Conservation (phyloP, 2,329 filamentous ascomycete genomes). For the Pseudogymnoascus sp. region DNA sequence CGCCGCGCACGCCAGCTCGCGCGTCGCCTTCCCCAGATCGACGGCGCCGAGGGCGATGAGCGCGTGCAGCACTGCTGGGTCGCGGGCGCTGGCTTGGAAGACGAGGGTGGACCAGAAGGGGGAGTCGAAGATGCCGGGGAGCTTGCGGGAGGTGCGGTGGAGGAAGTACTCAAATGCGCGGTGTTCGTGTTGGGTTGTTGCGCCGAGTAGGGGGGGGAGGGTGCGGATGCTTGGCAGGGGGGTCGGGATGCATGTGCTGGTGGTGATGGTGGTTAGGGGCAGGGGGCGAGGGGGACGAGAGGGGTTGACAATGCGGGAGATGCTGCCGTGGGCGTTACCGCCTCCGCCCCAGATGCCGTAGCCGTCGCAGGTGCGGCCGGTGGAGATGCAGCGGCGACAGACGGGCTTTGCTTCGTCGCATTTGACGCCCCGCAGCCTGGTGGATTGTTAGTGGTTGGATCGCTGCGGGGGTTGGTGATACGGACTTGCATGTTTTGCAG, state of each 20-base stretch:
- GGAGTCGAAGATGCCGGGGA: conserved; percentile 32
- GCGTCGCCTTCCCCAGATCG: conserved; percentile 24
- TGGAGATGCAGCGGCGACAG: conserved; percentile 42
- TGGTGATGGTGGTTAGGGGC: conserved; percentile 20
- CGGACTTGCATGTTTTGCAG: conserved; percentile 36
- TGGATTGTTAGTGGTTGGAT: conserved; percentile 21
- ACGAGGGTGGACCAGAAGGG: conserved; percentile 34
- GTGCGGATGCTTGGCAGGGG: conserved; percentile 32
- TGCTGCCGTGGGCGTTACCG: conserved; percentile 6
- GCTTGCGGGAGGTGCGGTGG: conserved; percentile 37
- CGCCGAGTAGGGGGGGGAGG: conserved; percentile 26
- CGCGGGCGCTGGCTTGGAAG: conserved; percentile 32
- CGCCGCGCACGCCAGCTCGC: conserved; percentile 22
- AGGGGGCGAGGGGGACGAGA: conserved; percentile 12
- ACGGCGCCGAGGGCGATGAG: conserved; percentile 34
- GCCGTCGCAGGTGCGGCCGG: conserved; percentile 36
- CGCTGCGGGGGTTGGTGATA: conserved; percentile 13
- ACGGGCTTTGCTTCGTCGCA: conserved; percentile 48
- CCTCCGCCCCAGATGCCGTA: conserved; percentile 32
- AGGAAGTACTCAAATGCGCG: conserved; percentile 40
- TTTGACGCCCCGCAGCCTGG: conserved; percentile 47
- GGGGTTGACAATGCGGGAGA: conserved; percentile 9
- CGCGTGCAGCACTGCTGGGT: conserved; percentile 33
- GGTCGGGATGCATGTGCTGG: conserved; percentile 31
- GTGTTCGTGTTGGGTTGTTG: conserved; percentile 33